Evolutionary conservation across 176 grass and related monocot genomes (phyloP), one percentile per base, ranked within the genome.

Genomic region (Musa beccarii): DNA sequence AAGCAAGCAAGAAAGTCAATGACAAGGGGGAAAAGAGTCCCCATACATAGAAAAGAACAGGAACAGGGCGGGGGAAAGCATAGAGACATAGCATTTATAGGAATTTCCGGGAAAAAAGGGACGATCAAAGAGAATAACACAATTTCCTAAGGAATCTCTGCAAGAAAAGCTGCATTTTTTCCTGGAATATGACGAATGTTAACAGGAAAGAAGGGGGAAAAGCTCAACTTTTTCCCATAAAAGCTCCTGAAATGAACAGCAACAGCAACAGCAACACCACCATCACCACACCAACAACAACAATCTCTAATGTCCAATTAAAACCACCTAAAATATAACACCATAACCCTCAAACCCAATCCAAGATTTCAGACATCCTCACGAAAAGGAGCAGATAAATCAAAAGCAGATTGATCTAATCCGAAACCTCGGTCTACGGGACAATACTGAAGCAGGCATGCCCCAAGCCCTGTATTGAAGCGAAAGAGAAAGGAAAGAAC

Each of bases 91-190:
- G 73, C 21, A 56, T 63, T 73, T 72, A 49, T 62, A 25, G 11
- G 55, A 85, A 77, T 68, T 43, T 75, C 63, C 21, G 64, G 51
- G 51, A 10, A 78, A 81, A 85, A 72, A 73, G 53, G 23, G 75
- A 78, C 74, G 49, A 77, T 74, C 50, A 20, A 77, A 78, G 67
- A 55, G 67, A 80, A 75, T 63, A 71, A 76, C 68, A 63, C 23
- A 61, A 49, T 70, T 67, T 15, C 69, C 57, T 68, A 71, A 69
- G 66, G 66, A 69, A 69, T 50, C 29, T 49, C 79, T 22, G 63
- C 64, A 63, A 69, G 50, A 23, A 73, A 81, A 55, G 78, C 78
- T 66, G 79, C 65, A 85, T 49, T 50, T 71, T 57, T 81, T 81
- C 67, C 77, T 53, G 49, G 66, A 81, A 75, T 51, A 51, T n/a